Evolutionary conservation across 257 asterid genomes (phyloP), one percentile per base, ranked within the genome.

Genomic region (Solanum gracilifrons): DNA sequence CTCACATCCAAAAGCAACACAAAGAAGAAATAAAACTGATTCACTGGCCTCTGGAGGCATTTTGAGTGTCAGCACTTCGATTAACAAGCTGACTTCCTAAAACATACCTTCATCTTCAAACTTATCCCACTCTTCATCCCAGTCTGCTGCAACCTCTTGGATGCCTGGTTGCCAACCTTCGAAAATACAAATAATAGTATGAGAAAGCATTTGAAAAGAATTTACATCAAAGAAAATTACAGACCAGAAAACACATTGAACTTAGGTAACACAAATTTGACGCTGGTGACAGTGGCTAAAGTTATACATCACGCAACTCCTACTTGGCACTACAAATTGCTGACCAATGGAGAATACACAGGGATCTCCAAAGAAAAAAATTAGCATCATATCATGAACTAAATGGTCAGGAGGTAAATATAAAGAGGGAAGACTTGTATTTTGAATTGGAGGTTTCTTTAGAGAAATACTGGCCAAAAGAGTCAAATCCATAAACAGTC

Each of bases 101-200:
- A 58, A 76, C 84, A 86, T 93, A 97, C 99, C 99, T 93, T 96
- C 98, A 89, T 95, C 98, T 91, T 95, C 99, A 87, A 97, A 95
- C 93, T 92, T 93, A 91, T 96, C 99, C 99, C 99, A 97, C 84
- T 86, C 93, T 92, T 94, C 99, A 89, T 97, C 97, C 99, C 98
- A 97, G 88, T 97, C 99, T 91, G 99, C 99, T 58, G 98, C 96
- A 87, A 93, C 92, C 88, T 89, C 97, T 94, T 91, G 97, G 87
- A 97, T 90, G 86, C 99, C 99, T 88, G 93, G 91, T 93, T 97
- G 99, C 99, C 99, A 97, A 89, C 99, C 99, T 97, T 88, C 29
- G 35, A 88, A 66, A 86, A 62, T 58, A 83, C 87, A 84, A 82
- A 1, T 13, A 13, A 35, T 41, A 43, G 31, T 76, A 87, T 82